Percentiles rank a stretch among this genome's conserved stretches.
Conservation (phyloP, 352 stramenopile genomes). For the Phytophthora pistaciae region DNA sequence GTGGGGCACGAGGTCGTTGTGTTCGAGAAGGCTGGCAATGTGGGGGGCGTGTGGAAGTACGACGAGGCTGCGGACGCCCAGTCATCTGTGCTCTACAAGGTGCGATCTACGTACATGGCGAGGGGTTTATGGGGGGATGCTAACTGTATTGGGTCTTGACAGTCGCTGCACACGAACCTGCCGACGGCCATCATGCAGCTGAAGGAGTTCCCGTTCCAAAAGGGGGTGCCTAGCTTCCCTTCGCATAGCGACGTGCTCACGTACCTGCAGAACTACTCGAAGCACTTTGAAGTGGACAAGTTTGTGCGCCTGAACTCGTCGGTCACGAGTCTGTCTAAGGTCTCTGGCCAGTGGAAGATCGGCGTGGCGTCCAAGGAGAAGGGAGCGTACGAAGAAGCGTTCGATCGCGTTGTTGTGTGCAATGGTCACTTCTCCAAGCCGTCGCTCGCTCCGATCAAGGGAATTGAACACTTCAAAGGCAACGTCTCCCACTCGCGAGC, state of each 20-base stretch:
- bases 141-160: background rate
- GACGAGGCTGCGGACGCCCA: slow-evolving; percentile 52
- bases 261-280: slow-evolving; percentile 79
- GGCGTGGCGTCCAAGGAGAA: slow-evolving; percentile 44
- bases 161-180: slow-evolving; percentile 86
- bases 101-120: slow-evolving; percentile 13
- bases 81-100: slow-evolving; percentile 77
- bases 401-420: slow-evolving; percentile 83
- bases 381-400: slow-evolving; percentile 62
- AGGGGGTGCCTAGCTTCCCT: slow-evolving; percentile 60
- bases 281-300: slow-evolving; percentile 59
- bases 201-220: slow-evolving; percentile 71
- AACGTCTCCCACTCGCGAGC: slow-evolving; percentile 59
- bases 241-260: slow-evolving; percentile 67
- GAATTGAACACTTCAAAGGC: slow-evolving; percentile 61
- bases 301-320: slow-evolving; percentile 58
- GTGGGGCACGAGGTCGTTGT: slow-evolving; percentile 75
- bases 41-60: slow-evolving; percentile 88
- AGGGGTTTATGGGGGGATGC: too few relatives aligned
- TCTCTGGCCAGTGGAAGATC: slow-evolving; percentile 45
- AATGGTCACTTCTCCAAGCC: slow-evolving; percentile 83
- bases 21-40: slow-evolving; percentile 69
- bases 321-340: slow-evolving; percentile 64
- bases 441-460: slow-evolving; percentile 53
- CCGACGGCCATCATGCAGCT: slow-evolving; percentile 86